Evolutionary conservation across 176 grass and related monocot species (phyloP), one percentile per base, ranked within the genome.

Genomic region (Rhipidocladum racemiflorum): DNA sequence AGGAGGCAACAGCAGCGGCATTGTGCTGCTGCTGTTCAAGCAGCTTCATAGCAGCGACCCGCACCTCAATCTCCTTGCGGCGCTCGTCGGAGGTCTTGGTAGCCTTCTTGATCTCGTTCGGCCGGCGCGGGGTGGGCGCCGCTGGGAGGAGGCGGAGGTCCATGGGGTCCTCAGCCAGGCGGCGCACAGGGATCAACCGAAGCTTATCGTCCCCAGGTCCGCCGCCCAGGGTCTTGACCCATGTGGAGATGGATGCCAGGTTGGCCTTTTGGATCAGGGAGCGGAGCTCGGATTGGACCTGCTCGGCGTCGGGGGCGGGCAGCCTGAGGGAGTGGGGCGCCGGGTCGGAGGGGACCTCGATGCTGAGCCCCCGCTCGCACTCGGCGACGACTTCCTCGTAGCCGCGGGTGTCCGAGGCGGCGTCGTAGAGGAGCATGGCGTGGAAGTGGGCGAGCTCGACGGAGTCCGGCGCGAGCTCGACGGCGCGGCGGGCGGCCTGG

Each of bases 31-130:
- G 90, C 65, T 98, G 92, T 78, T 98, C 90, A 17, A 98, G 32
- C 18, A 98, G 72, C 50, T 79, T 86, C 21, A 91, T 81, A 0
- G 89, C 96, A 14, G 92, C 89, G 5, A 98, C 78, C 6, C 91
- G 88, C 65, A 91, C 92, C 85, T 98, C 96, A 61, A 98, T 95
- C 87, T 98, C 96, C 89, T 93, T 92, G 73, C 96, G 92, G 49
- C 91, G 90, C 82, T 99, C 96, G 24, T 99, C 89, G 0, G 85
- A 51, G 49, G 91, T 99, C 88, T 99, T 99, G 12, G 82, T 90
- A 21, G 91, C 96, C 75, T 95, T 98, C 84, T 95, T 99, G 77
- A 95, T 86, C 87, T 99, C 96, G 17, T 95, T 99, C 8, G 85
- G 87, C 9, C 92, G 93, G 56, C 91, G 91, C 1, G 87, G 81